Evolutionary conservation across 495 filamentous ascomycete genomes (phyloP), one percentile per base, ranked within the genome.

Genomic region (Glonium stellatum): DNA sequence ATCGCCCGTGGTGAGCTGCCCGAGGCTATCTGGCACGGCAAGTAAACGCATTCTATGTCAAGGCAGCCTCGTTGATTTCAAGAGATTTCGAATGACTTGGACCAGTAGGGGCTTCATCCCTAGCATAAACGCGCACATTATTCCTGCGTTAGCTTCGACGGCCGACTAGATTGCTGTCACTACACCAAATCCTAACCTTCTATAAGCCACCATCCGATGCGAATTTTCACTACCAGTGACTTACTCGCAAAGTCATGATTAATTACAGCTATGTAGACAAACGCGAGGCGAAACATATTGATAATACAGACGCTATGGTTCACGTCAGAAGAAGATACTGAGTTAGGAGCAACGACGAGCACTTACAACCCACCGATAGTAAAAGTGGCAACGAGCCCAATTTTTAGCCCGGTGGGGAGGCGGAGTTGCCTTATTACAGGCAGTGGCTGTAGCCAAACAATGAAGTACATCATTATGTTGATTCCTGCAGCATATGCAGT

Each of bases 331-430:
- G 58, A 62, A 48, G 25, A 35, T 46, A 1, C 15, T 4, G 39
- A 31, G 10, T 10, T 44, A 41, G 3, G 10, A 19, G 8, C 15
- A 27, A 51, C n/a, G 37, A 25, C 34, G 37, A 34, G 57, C 8
- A 57, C 61, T 55, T 50, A 67, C 64, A 83, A 76, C 63, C 73
- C 76, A 55, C 84, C 83, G 0, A 85, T 70, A 1, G 75, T 74
- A 61, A 86, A 85, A 21, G 85, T 75, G 19, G 75, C 64, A 53
- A 82, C 72, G 12, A 86, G 64, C 0, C 73, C 77, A 31, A 73
- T 22, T 63, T 81, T 85, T 60, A 84, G 70, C 54, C 61, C 58
- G 22, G 57, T 58, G 9, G 64, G 61, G 11, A 74, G 56, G 35
- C 59, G 64, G 22, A 74, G 59, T 13, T 41, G 50, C 34, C 36